Evolutionary conservation across 768 basidiomycete genomes (phyloP).

Genomic region (Cubamyces sp.): DNA sequence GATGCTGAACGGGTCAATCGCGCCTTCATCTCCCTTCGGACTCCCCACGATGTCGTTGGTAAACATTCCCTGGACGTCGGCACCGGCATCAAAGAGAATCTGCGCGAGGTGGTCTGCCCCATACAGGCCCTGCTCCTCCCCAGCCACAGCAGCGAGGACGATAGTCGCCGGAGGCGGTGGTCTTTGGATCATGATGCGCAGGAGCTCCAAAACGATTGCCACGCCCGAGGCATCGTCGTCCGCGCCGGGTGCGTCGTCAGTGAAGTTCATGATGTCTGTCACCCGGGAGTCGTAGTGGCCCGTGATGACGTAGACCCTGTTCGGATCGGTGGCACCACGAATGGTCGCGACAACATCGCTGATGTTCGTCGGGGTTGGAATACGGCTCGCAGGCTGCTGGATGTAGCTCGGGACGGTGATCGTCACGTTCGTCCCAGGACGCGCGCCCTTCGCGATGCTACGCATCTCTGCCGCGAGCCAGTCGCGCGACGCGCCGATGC

Average conservation of each 20-base stretch:
- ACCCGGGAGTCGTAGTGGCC: slow-evolving; percentile 60
- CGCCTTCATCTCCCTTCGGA: slow-evolving; percentile 51
- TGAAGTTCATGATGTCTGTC: slow-evolving; percentile 44
- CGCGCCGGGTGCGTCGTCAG: slow-evolving; percentile 53
- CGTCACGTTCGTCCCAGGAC: slow-evolving; percentile 36
- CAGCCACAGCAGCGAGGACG: slow-evolving; percentile 53
- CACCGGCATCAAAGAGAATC: slow-evolving; percentile 44
- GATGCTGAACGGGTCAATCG: slow-evolving; percentile 50
- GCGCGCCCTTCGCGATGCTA: slow-evolving; percentile 45
- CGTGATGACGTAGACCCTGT: slow-evolving; percentile 55
- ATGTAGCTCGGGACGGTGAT: slow-evolving; percentile 51
- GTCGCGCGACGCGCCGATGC: slow-evolving; percentile 58
- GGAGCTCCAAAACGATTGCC: slow-evolving; percentile 56
- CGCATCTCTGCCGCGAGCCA: slow-evolving; percentile 57
- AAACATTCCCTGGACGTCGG: slow-evolving; percentile 60
- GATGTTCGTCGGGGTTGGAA: slow-evolving; percentile 50
- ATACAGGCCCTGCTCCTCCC: slow-evolving; percentile 57
- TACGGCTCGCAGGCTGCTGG: slow-evolving; percentile 41
- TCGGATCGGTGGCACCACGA: slow-evolving; percentile 49
- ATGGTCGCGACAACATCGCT: slow-evolving; percentile 57
- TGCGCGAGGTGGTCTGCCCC: slow-evolving; percentile 53
- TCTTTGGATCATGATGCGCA: slow-evolving; percentile 50
- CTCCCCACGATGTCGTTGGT: slow-evolving; percentile 62
- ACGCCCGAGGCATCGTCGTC: slow-evolving; percentile 60
- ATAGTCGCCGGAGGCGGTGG: slow-evolving; percentile 52